Base-by-base conservation (phyloP, 768 basidiomycete species). In the Boletus reticulatus region DNA sequence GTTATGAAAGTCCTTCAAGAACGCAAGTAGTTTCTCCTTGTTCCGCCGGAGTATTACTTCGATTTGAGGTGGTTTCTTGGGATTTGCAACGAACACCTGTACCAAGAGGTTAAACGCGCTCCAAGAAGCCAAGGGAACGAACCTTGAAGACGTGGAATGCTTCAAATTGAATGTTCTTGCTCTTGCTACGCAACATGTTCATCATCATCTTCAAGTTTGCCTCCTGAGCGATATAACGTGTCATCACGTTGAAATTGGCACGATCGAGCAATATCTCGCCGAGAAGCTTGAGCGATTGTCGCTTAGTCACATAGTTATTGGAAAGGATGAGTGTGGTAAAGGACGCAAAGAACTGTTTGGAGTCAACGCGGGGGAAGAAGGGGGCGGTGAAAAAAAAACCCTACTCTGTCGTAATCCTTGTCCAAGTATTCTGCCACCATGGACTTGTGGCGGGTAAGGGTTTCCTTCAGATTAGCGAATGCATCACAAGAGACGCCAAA, bases 111-210 rank as follows among this genome's bases (percentile, higher is more conserved):
- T 13, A 3, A 16, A 36, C 29, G 17, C 16, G 17, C 13, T 4
- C 34, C 34, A 13, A 39, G 6, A 32, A 11, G 19, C 16, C 24
- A 20, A 29, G 29, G 16, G 3, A 20, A 66, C 82, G n/a, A 51
- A 94, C 96, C 84, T 98, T 99, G 84, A 99, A 99, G 38, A 99
- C 97, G 66, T 99, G 97, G 75, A 99, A 99, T 4, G 97, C 96
- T 71, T 99, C 97, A 54, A 98, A 99, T 72, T 99, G 97, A 44
- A 99, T 98, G 73, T 99, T 99, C 80, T 94, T 92, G 82, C 95
- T 98, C 83, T 95, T 97, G 71, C 98, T 94, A 58, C 95, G 83
- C 53, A 99, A 78, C 53, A 98, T 81, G 73, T 98, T 98, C 97
- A 99, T 99, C 93, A 99, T 97, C 88, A 96, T 92, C 87, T 98